Conservation (phyloP, 352 stramenopile genomes). For the Phytophthora chlamydospora region DNA sequence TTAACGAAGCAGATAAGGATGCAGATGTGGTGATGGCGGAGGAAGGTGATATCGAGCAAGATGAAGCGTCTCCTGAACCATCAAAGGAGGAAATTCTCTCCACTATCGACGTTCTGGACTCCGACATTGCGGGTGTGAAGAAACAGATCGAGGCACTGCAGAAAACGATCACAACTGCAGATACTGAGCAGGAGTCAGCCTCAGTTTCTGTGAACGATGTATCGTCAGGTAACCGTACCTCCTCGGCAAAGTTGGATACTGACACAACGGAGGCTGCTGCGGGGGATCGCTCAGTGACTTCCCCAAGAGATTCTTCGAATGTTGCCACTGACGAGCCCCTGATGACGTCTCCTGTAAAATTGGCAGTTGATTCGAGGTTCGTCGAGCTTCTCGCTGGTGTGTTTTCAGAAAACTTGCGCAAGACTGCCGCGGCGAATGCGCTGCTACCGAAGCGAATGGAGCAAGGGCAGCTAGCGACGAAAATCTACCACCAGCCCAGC, state of each 20-base stretch:
- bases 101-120: constrained; percentile 80
- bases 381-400: constrained; percentile 67
- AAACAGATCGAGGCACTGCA: constrained; percentile 71
- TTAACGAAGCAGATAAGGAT: constrained; percentile 8
- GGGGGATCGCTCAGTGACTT: background rate
- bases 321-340: constrained; percentile 1
- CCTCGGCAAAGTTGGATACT: constrained; percentile 3
- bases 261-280: constrained; percentile 1
- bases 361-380: constrained; percentile 68
- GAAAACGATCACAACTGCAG: constrained; percentile 45
- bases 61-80: constrained; percentile 24
- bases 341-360: constrained; percentile 39
- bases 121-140: constrained; percentile 69
- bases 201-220: constrained; percentile 45
- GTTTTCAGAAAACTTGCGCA: constrained; percentile 69
- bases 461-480: constrained; percentile 51
- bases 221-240: constrained; percentile 22
- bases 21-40: constrained; percentile 9
- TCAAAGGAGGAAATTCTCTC: constrained; percentile 85
- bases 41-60: constrained; percentile 14
- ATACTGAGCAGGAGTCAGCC: constrained; percentile 61
- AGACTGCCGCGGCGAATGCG: constrained; percentile 57
- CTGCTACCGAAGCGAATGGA: constrained; percentile 61
- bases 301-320: constrained; percentile 11
- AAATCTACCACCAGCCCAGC: constrained; percentile 72